Base-by-base conservation (phyloP, 2,329 filamentous ascomycete genomes). In the Xylaria digitata region DNA sequence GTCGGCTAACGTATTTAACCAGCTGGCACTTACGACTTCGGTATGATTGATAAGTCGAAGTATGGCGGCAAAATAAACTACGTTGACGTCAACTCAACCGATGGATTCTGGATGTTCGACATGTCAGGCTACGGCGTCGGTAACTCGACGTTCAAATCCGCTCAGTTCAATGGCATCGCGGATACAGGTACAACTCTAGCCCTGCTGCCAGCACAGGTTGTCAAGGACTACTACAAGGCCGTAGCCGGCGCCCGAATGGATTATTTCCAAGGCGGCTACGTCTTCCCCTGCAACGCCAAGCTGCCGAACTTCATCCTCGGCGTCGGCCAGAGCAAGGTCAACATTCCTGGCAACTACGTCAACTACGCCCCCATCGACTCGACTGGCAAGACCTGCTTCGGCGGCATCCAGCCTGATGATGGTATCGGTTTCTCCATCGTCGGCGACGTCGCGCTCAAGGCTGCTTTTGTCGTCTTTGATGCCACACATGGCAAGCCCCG, bases 371-470 rank as follows among this genome's bases (percentile, higher is more conserved):
- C 80, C 23, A 77, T 82, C 46, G 82, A 81, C 17, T 78, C 73
- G 23, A 79, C 80, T 69, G 78, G 74, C 6, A 76, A 73, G 5
- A 81, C 60, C 34, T 92, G 90, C 83, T 90, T 83, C 72, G 90
- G 90, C 64, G 89, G 89, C 53, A 85, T 92, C 58, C 90, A 92
- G 82, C 78, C 71, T 32, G 71, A 72, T 58, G 55, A 61, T 9
- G 70, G 59, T 26, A 72, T 76, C 21, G 74, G 73, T 34, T 81
- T 89, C 75, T 84, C 81, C 72, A 90, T 91, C 77, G 86, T 89
- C 64, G 89, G 89, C 32, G 89, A 91, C 71, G 82, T 89, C 70
- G 89, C 90, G 80, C 82, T 91, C 64, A 91, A 91, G 85, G 83
- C 83, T 70, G 85, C 88, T 73, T 90, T 87, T 73, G 86, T 87